Conservation (phyloP, 2,329 filamentous ascomycete genomes). For the Tolypocladium guangdongense region DNA sequence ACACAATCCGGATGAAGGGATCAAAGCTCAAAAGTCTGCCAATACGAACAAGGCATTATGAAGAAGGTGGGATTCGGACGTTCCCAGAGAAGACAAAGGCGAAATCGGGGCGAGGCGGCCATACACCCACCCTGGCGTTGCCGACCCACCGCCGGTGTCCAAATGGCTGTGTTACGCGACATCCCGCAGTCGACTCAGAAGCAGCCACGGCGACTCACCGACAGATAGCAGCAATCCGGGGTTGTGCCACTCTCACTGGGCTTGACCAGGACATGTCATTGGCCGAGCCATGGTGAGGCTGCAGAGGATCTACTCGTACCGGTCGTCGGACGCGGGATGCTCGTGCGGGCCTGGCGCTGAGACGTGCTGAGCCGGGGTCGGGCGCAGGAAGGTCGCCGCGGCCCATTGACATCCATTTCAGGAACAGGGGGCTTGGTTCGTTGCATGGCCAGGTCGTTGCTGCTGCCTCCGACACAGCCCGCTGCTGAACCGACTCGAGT, state of each 20-base stretch:
- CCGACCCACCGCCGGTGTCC: background rate
- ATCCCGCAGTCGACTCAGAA: background rate
- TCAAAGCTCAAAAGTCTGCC: background rate
- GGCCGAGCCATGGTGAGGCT: background rate
- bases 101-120: background rate
- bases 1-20: background rate
- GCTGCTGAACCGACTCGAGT: too few relatives aligned
- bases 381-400: background rate
- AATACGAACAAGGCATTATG: background rate
- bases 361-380: background rate
- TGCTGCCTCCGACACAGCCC: too few relatives aligned
- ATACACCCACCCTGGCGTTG: background rate
- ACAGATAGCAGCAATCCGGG: background rate
- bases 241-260: background rate
- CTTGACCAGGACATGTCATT: background rate
- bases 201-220: background rate
- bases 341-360: background rate
- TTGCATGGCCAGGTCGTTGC: too few relatives aligned
- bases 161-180: background rate
- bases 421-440: too few relatives aligned
- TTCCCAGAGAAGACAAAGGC: background rate
- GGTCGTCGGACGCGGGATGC: background rate
- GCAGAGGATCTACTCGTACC: background rate
- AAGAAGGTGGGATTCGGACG: background rate
- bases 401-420: too few relatives aligned